Conservation (phyloP, 2,329 filamentous ascomycete species). For the Diaporthe vaccinii region DNA sequence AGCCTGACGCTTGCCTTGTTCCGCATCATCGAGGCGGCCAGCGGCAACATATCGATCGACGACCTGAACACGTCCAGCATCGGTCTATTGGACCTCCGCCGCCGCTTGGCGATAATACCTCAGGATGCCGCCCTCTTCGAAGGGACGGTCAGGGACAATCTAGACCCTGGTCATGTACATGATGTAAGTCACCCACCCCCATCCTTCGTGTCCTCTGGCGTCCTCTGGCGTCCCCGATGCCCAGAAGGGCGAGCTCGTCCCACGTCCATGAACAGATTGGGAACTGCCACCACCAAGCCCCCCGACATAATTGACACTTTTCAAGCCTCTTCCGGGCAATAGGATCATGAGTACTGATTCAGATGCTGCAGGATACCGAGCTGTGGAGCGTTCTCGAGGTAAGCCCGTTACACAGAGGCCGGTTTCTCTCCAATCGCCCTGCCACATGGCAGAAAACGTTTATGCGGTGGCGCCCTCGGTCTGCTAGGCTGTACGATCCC, state of each 20-base stretch:
- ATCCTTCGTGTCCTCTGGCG: neutral
- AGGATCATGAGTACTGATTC: constrained; percentile 39
- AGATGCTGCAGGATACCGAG: constrained; percentile 77
- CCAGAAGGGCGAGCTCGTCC: constrained; percentile 20
- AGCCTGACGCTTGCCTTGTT: constrained; percentile 94
- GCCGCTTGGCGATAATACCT: constrained; percentile 94
- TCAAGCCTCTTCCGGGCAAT: constrained; percentile 26
- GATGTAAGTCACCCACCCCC: constrained; percentile 60
- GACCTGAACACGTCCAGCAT: constrained; percentile 90
- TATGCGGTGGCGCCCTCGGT: constrained; percentile 43
- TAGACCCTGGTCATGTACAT: constrained; percentile 94
- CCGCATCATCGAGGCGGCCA: constrained; percentile 90
- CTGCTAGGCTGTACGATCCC: constrained; percentile 53
- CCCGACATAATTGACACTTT: constrained; percentile 24
- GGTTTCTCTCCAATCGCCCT: constrained; percentile 40
- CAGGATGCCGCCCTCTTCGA: constrained; percentile 95
- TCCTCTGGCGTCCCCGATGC: neutral
- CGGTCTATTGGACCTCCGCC: constrained; percentile 87
- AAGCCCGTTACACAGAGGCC: constrained; percentile 56
- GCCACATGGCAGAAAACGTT: constrained; percentile 40
- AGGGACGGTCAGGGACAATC: constrained; percentile 83
- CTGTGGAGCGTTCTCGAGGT: constrained; percentile 93
- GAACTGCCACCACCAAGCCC: constrained; percentile 20
- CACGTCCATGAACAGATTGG: constrained; percentile 14
- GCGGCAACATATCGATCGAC: constrained; percentile 91